Conservation (phyloP, 805 yeast genomes). For the Pichia deserticola region DNA sequence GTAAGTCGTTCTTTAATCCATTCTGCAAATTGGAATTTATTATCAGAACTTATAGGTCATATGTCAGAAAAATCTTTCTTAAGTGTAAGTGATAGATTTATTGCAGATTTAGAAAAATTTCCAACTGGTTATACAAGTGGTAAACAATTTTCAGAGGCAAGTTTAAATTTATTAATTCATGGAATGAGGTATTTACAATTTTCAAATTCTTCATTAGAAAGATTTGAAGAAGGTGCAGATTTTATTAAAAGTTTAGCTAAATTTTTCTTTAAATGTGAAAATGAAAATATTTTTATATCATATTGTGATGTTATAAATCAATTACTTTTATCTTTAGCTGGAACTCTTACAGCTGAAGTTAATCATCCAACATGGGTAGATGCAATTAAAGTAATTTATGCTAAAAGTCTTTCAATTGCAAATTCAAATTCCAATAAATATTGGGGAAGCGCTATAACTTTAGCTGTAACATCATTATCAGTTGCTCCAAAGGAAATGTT, state of each 20-base stretch:
- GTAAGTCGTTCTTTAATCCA: constrained; percentile 65
- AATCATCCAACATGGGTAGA: constrained; percentile 94
- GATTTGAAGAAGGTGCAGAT: constrained; percentile 89
- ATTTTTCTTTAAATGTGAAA: constrained; percentile 62
- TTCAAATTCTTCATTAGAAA: constrained; percentile 79
- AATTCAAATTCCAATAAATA: constrained; percentile 35
- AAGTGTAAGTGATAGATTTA: constrained; percentile 87
- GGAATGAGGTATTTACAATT: constrained; percentile 86
- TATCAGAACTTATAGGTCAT: constrained; percentile 82
- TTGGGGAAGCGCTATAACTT: constrained; percentile 63
- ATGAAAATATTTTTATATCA: constrained; percentile 59
- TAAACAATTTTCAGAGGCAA: constrained; percentile 32
- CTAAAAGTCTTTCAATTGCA: constrained; percentile 37
- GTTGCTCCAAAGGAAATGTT: constrained; percentile 78
- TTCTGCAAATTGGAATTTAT: constrained; percentile 88
- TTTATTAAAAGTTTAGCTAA: constrained; percentile 80
- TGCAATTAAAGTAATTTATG: constrained; percentile 59
- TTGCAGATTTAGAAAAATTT: constrained; percentile 82
- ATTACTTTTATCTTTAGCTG: constrained; percentile 75
- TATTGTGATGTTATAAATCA: constrained; percentile 80
- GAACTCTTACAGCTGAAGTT: constrained; percentile 83
- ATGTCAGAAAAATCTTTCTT: constrained; percentile 82
- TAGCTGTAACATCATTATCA: constrained; percentile 67
- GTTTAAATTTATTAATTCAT: constrained; percentile 66
- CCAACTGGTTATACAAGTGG: constrained; percentile 43